A percentile compares a stretch with the other conserved stretches of the same genome.
Evolutionary conservation across 1,139 yeast species (phyloP).

Genomic region (Ogataea hybrid): DNA sequence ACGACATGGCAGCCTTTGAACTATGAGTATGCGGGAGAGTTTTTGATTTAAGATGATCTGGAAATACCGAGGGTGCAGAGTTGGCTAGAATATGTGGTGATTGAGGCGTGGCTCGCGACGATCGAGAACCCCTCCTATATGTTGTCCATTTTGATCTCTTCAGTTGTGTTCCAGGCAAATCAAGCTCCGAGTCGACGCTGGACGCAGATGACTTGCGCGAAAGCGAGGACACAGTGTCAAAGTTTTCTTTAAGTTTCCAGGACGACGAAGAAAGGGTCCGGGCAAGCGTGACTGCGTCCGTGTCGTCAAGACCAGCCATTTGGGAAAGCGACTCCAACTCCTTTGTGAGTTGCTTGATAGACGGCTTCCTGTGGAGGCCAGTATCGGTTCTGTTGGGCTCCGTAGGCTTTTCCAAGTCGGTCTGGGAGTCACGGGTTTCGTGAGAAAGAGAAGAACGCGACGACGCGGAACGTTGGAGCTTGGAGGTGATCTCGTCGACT

Average conservation of each 20-base stretch:
- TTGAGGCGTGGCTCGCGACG: conserved; percentile 4
- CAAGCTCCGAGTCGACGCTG: conserved; percentile 1
- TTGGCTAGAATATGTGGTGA: not conserved
- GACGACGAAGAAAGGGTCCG: conserved; percentile 64
- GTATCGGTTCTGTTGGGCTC: conserved; percentile 1
- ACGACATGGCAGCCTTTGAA: not conserved
- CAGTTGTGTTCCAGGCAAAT: conserved; percentile 14
- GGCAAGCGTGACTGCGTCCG: conserved; percentile 74
- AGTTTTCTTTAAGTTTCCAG: conserved; percentile 22
- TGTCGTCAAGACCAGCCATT: conserved; percentile 69
- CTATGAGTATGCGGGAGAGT: too few relatives aligned
- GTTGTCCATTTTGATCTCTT: conserved; percentile 30
- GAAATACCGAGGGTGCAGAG: not conserved
- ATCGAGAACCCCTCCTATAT: conserved; percentile 12
- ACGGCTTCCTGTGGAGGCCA: conserved; percentile 40
- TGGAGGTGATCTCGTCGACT: conserved; percentile 68
- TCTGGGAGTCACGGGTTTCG: conserved; percentile 16
- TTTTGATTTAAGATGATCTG: not conserved
- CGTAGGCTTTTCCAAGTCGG: not conserved
- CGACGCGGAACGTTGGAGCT: conserved; percentile 35
- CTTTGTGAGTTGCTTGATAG: conserved; percentile 62
- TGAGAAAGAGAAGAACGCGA: conserved; percentile 26
- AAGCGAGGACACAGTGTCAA: conserved; percentile 4
- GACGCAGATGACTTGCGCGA: conserved; percentile 6
- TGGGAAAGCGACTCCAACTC: conserved; percentile 66